These are phyloP conservation scores for Penicillium herquei DNA, from an alignment of 495 filamentous ascomycete genomes.

Conservation along the genomic window DNA sequence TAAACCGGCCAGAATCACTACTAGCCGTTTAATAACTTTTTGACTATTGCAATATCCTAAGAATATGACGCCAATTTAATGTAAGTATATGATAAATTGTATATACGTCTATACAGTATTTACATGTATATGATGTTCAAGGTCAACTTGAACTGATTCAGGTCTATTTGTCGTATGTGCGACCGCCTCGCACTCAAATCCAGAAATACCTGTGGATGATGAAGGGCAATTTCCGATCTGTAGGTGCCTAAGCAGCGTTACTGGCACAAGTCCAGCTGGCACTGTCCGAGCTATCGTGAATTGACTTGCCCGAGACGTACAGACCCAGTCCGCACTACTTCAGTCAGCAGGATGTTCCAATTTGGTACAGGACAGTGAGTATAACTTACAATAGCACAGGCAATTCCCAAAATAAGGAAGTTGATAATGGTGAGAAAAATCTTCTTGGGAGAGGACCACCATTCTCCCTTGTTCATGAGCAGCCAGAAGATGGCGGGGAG, in stretches of 20 bases:
- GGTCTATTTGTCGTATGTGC: too few relatives aligned
- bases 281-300: constrained; percentile 32
- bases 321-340: constrained; percentile 37
- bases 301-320: constrained; percentile 35
- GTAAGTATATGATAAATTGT: too few relatives aligned
- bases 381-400: constrained; percentile 29
- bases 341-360: neutral
- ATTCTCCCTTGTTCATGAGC: constrained; percentile 51
- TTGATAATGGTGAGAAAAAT: constrained; percentile 47
- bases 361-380: neutral
- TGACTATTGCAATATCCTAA: too few relatives aligned
- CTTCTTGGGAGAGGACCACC: constrained; percentile 43
- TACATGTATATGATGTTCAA: too few relatives aligned
- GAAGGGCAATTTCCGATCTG: too few relatives aligned
- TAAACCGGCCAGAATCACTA: too few relatives aligned
- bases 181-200: too few relatives aligned
- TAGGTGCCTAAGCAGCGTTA: constrained; percentile 9
- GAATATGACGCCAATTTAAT: too few relatives aligned
- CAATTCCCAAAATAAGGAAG: constrained; percentile 51
- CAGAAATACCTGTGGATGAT: too few relatives aligned
- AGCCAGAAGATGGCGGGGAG: constrained; percentile 41
- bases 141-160: too few relatives aligned
- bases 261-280: constrained; percentile 35
- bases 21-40: too few relatives aligned
- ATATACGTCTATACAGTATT: too few relatives aligned